phyloP scores from a whole-genome alignment of 1,284 basidiomycete genomes.

The Cryptococcus floricola region DNA sequence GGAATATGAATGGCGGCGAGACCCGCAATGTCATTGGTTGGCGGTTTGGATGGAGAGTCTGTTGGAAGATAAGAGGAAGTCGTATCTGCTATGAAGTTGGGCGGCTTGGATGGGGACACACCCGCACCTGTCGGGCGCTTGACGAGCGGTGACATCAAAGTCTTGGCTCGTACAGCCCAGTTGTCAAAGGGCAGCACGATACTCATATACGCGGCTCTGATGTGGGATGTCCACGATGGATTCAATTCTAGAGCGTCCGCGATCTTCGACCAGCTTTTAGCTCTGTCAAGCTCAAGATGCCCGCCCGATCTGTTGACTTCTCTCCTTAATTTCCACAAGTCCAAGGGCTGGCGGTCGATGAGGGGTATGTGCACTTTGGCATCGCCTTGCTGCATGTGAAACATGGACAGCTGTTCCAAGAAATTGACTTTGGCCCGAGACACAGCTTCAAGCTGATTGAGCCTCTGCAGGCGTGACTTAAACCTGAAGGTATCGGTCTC shows the following conservation, averaged over 20 bases:
- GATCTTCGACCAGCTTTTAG: constrained; percentile 80
- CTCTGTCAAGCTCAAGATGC: constrained; percentile 67
- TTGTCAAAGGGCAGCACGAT: constrained; percentile 93
- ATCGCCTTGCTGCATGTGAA: constrained; percentile 84
- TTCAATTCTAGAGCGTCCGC: constrained; percentile 73
- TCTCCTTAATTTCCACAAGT: constrained; percentile 87
- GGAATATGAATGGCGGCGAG: too few species aligned
- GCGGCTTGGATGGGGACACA: constrained; percentile 16
- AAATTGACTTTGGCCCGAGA: constrained; percentile 96
- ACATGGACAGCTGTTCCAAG: constrained; percentile 90
- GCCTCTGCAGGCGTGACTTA: constrained; percentile 87
- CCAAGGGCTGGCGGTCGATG: constrained; percentile 85
- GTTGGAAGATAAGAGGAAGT: too few species aligned
- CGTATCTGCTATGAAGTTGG: constrained; percentile 13
- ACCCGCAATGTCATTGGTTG: too few species aligned
- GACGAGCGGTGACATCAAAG: constrained; percentile 32
- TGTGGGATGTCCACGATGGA: constrained; percentile 50
- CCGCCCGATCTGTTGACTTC: constrained; percentile 87
- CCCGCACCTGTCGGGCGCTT: constrained; percentile 11
- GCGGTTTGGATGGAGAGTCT: background rate
- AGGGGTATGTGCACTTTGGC: constrained; percentile 81
- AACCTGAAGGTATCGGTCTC: constrained; percentile 76
- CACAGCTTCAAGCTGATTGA: constrained; percentile 96
- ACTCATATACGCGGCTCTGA: constrained; percentile 76
- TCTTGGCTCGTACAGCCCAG: constrained; percentile 70